Conservation (phyloP, 805 yeast genomes). For the Lachancea waltii region DNA sequence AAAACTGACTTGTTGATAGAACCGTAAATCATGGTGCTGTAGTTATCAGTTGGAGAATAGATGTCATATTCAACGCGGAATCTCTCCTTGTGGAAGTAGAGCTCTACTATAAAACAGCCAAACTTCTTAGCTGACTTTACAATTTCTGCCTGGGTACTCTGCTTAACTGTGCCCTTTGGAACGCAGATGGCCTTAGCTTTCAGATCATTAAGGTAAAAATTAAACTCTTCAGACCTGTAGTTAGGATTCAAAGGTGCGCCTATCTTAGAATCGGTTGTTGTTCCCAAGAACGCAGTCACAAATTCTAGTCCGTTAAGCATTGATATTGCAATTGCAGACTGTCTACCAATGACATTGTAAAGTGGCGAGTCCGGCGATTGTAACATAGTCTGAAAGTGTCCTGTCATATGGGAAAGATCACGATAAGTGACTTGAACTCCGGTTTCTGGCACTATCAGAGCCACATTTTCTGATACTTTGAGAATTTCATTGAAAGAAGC, state of each 20-base stretch:
- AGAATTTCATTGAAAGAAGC: conserved; percentile 37
- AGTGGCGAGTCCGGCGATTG: conserved; percentile 38
- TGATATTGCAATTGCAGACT: conserved; percentile 50
- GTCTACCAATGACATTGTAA: conserved; percentile 29
- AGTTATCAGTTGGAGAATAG: conserved; percentile 26
- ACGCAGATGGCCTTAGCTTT: conserved; percentile 52
- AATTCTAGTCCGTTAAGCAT: conserved; percentile 58
- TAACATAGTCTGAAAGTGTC: conserved; percentile 45
- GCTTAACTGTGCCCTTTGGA: conserved; percentile 42
- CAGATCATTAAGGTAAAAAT: conserved; percentile 57
- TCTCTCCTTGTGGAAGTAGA: conserved; percentile 40
- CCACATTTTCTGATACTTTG: conserved; percentile 34
- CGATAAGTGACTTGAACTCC: conserved; percentile 41
- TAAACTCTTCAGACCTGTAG: conserved; percentile 55
- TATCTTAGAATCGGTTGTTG: conserved; percentile 48
- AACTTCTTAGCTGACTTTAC: conserved; percentile 45
- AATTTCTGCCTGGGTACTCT: conserved; percentile 34
- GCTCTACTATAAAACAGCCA: conserved; percentile 46
- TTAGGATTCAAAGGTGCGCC: conserved; percentile 67
- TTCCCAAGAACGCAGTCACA: conserved; percentile 48
- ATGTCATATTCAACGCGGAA: conserved; percentile 39
- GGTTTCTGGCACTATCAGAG: conserved; percentile 41
- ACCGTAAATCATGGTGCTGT: conserved; percentile 17
- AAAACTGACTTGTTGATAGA: conserved; percentile 29
- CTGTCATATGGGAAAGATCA: conserved; percentile 39